Evolutionary conservation across 495 filamentous ascomycete species (phyloP).

Genomic region (Cercophora sp.): DNA sequence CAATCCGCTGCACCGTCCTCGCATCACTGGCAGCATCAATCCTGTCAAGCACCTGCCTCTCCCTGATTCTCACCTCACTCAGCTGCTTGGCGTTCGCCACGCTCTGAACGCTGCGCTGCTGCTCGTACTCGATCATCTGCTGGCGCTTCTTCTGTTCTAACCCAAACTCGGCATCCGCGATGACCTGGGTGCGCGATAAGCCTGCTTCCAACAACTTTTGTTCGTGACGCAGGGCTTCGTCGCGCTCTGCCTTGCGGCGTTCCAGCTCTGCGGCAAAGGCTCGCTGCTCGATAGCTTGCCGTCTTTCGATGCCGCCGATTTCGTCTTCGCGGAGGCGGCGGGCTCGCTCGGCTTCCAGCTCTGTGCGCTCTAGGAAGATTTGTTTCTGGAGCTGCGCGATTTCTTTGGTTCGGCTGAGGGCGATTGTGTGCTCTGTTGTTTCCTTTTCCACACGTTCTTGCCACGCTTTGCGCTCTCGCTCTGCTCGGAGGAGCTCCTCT

Average conservation of each 20-base stretch:
- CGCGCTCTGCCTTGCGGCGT: slow-evolving; percentile 24
- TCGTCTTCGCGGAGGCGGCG: slow-evolving; percentile 36
- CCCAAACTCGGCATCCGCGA: slow-evolving; percentile 39
- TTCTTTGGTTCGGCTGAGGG: slow-evolving; percentile 38
- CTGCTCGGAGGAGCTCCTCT: slow-evolving; percentile 37
- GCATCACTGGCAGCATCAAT: slow-evolving; percentile 35
- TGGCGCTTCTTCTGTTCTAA: slow-evolving; percentile 33
- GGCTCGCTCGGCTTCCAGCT: slow-evolving; percentile 41
- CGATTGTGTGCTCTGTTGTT: slow-evolving; percentile 32
- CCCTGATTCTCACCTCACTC: slow-evolving; percentile 35
- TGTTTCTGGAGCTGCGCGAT: slow-evolving; percentile 40
- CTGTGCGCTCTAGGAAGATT: slow-evolving; percentile 39
- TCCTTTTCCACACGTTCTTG: slow-evolving; percentile 35
- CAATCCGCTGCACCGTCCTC: slow-evolving; percentile 31
- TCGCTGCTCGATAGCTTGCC: slow-evolving; percentile 26
- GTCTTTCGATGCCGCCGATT: slow-evolving; percentile 27
- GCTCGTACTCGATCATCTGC: slow-evolving; percentile 36
- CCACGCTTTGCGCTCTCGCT: slow-evolving; percentile 39
- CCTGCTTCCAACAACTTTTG: slow-evolving; percentile 36
- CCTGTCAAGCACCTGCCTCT: slow-evolving; percentile 40
- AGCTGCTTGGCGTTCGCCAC: slow-evolving; percentile 36
- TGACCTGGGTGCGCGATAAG: slow-evolving; percentile 31
- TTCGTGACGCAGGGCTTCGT: slow-evolving; percentile 35
- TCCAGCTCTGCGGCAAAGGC: slow-evolving; percentile 22
- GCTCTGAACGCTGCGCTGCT: slow-evolving; percentile 28